These are phyloP conservation scores for Clausena lansium DNA, from an alignment of 345 rosid genomes.

Conservation along the genomic window DNA sequence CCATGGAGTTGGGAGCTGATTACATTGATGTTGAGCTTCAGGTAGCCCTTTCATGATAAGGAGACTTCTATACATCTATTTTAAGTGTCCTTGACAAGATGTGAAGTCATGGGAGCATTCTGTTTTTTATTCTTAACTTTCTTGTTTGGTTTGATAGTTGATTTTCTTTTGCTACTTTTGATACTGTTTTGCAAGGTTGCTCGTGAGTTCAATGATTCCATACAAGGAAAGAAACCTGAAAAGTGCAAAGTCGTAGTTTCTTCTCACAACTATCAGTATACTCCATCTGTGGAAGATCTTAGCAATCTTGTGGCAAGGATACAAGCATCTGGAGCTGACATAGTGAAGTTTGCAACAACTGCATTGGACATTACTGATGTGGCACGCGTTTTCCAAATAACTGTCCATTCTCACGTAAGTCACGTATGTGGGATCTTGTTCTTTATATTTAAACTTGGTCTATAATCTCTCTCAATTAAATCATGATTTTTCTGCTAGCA, in stretches of 20 bases:
- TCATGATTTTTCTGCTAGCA: neutral
- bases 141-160: neutral
- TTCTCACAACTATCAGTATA: slow-evolving; percentile 77
- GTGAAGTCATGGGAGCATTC: neutral
- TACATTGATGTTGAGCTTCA: slow-evolving; percentile 92
- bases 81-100: neutral
- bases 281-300: slow-evolving; percentile 85
- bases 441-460: neutral
- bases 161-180: neutral
- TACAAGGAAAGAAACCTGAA: slow-evolving; percentile 60
- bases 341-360: slow-evolving; percentile 89
- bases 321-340: slow-evolving; percentile 80
- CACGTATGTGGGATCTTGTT: slow-evolving; percentile 13
- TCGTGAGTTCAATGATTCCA: slow-evolving; percentile 52
- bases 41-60: slow-evolving; percentile 39
- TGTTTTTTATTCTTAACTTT: neutral
- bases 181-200: slow-evolving; percentile 57
- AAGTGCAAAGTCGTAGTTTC: slow-evolving; percentile 79
- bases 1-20: slow-evolving; percentile 94
- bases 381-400: slow-evolving; percentile 81
- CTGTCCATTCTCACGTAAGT: slow-evolving; percentile 83
- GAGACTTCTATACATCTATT: neutral
- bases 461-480: neutral
- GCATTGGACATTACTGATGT: slow-evolving; percentile 86
- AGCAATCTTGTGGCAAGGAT: slow-evolving; percentile 69